A percentile compares a stretch with the other conserved stretches of the same genome.
phyloP scores from a whole-genome alignment of 371 early-diverging fungal genomes.

The Mucor indicus region DNA sequence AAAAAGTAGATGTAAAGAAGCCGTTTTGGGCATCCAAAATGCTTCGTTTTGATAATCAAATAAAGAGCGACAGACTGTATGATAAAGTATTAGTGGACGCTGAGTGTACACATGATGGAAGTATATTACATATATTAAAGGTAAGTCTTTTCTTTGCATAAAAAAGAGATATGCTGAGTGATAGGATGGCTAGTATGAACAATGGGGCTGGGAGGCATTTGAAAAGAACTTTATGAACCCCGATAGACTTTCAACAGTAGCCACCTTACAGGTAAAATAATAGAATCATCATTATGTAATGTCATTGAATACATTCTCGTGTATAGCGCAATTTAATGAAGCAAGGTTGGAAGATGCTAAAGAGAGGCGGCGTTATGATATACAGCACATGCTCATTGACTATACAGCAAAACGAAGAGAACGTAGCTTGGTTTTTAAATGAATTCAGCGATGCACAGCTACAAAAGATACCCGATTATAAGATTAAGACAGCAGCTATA shows the following conservation, averaged over 20 bases:
- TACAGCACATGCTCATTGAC: conserved; percentile 88
- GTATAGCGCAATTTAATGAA: conserved; percentile 59
- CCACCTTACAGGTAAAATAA: conserved; percentile 35
- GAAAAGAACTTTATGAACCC: conserved; percentile 67
- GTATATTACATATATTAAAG: conserved; percentile 82
- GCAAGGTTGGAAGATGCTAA: conserved; percentile 70
- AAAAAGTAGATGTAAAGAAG: conserved; percentile 18
- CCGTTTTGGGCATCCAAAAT: conserved; percentile 82
- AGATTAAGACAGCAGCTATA: conserved; percentile 30
- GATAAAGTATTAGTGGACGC: conserved; percentile 94
- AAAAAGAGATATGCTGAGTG: not conserved
- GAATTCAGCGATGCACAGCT: conserved; percentile 44
- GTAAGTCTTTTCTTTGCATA: conserved; percentile 18
- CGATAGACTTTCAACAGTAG: conserved; percentile 47
- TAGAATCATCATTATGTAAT: conserved; percentile 4
- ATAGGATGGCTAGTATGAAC: conserved; percentile 43
- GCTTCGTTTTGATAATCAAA: conserved; percentile 60
- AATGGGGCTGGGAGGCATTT: conserved; percentile 73
- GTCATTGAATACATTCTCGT: not conserved
- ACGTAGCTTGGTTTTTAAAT: conserved; percentile 72
- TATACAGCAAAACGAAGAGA: conserved; percentile 77
- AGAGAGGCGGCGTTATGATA: conserved; percentile 73
- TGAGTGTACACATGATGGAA: conserved; percentile 97
- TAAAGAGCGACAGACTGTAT: conserved; percentile 49
- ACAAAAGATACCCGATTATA: conserved; percentile 44